These are phyloP conservation scores for Scheffersomyces stambukii DNA, from an alignment of 1,139 yeast species.

Conservation along the genomic window DNA sequence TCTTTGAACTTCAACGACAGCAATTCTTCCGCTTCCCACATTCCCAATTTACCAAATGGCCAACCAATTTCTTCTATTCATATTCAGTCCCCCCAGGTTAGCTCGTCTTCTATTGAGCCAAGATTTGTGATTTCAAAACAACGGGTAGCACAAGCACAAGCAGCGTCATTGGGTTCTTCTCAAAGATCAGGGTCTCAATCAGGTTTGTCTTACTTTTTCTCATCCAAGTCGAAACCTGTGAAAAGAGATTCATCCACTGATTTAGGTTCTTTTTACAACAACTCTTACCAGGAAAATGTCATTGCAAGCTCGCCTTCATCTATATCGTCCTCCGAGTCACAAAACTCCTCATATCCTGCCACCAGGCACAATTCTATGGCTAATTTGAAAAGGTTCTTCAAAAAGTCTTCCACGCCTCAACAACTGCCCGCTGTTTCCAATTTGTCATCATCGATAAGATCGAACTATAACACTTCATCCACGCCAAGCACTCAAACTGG, in stretches of 20 bases:
- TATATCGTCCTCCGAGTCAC: slow-evolving; percentile 35
- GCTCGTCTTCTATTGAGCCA: slow-evolving; percentile 55
- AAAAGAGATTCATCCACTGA: slow-evolving; percentile 35
- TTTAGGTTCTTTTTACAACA: slow-evolving; percentile 44
- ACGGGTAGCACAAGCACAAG: slow-evolving; percentile 46
- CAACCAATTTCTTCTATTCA: slow-evolving; percentile 58
- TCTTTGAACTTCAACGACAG: slow-evolving; percentile 10
- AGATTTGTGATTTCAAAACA: slow-evolving; percentile 72
- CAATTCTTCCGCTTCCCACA: slow-evolving; percentile 17
- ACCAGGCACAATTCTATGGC: slow-evolving; percentile 68
- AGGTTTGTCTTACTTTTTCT: slow-evolving; percentile 45
- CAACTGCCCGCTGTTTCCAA: slow-evolving; percentile 24
- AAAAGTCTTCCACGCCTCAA: slow-evolving; percentile 37
- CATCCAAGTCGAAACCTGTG: slow-evolving; percentile 24
- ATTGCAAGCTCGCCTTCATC: slow-evolving; percentile 38
- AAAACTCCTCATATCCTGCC: slow-evolving; percentile 13
- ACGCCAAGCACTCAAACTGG: neutral
- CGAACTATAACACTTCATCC: slow-evolving; percentile 7
- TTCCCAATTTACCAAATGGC: slow-evolving; percentile 48
- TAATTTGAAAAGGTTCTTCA: slow-evolving; percentile 60
- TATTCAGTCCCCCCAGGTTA: slow-evolving; percentile 65
- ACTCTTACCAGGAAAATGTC: slow-evolving; percentile 31
- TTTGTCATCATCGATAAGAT: slow-evolving; percentile 38
- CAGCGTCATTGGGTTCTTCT: slow-evolving; percentile 27
- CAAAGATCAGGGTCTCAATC: slow-evolving; percentile 44